phyloP scores from a whole-genome alignment of 2,329 filamentous ascomycete species.

The Xylaria polymorpha region DNA sequence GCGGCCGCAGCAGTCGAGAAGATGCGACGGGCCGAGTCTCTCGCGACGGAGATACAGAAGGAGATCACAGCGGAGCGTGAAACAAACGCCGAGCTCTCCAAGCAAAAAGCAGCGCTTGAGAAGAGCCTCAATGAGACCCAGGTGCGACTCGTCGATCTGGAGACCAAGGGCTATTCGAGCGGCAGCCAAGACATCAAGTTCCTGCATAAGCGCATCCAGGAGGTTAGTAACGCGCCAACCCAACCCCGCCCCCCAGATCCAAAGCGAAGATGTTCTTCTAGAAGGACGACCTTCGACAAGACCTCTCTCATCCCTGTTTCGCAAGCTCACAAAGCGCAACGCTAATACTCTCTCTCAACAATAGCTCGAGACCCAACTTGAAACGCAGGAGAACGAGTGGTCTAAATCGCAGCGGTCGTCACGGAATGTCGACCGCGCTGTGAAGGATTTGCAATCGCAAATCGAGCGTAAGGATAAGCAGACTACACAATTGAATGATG shows the following conservation, averaged over 20 bases:
- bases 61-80: constrained; percentile 91
- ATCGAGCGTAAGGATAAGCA: constrained; percentile 94
- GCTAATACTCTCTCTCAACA: constrained; percentile 46
- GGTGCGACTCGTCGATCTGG: constrained; percentile 88
- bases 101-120: constrained; percentile 89
- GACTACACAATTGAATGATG: constrained; percentile 82
- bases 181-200: constrained; percentile 96
- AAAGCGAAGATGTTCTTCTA: constrained; percentile 21
- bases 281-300: constrained; percentile 32
- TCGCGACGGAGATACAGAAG: constrained; percentile 90
- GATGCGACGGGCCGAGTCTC: constrained; percentile 92
- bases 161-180: constrained; percentile 96
- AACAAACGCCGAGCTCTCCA: constrained; percentile 81
- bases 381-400: constrained; percentile 82
- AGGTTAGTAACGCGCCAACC: constrained; percentile 69
- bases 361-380: constrained; percentile 88
- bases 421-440: constrained; percentile 91
- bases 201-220: constrained; percentile 91
- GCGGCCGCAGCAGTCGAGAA: constrained; percentile 92
- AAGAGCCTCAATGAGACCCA: constrained; percentile 92
- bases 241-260: constrained; percentile 20
- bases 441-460: constrained; percentile 92
- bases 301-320: constrained; percentile 42
- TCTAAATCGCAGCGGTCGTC: constrained; percentile 86
- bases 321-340: constrained; percentile 40